A percentile compares a stretch with the other conserved stretches of the same genome.
Conservation (phyloP, 257 asterid genomes). For the Nyctanthes arbortristis region DNA sequence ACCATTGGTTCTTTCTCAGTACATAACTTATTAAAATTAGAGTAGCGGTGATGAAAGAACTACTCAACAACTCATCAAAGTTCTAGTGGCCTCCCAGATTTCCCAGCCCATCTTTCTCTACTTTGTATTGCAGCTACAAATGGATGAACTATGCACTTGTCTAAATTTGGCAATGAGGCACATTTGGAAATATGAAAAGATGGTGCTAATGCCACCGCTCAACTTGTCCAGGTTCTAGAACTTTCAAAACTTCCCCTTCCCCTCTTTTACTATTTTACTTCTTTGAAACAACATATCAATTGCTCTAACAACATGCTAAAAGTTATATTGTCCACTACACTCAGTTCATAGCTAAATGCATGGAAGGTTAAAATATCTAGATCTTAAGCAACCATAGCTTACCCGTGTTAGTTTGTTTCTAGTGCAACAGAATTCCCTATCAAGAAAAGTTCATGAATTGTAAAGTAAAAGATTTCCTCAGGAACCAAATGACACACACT, state of each 20-base stretch:
- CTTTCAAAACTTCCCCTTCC: neutral
- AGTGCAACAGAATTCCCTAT: neutral
- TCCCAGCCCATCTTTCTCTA: neutral
- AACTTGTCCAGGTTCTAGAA: neutral
- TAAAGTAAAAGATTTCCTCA: neutral
- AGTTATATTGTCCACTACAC: too few relatives aligned
- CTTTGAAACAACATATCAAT: neutral
- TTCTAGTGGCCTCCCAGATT: neutral
- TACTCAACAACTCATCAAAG: neutral
- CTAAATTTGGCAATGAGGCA: neutral
- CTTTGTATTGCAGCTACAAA: neutral
- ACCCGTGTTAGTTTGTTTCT: neutral
- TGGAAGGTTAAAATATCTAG: neutral
- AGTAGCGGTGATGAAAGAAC: neutral
- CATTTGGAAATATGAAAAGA: neutral
- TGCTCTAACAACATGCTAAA: neutral
- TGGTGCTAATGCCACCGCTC: neutral
- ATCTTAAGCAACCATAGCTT: neutral
- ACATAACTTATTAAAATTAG: neutral
- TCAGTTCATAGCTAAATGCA: neutral
- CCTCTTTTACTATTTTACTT: neutral
- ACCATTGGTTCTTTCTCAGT: neutral
- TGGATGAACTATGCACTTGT: neutral
- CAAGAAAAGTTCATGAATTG: neutral
- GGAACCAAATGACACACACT: slow-evolving; percentile 1